A percentile compares a stretch with the other conserved stretches of the same genome.
phyloP scores from a whole-genome alignment of 768 basidiomycete genomes.

The Boletus sp. region DNA sequence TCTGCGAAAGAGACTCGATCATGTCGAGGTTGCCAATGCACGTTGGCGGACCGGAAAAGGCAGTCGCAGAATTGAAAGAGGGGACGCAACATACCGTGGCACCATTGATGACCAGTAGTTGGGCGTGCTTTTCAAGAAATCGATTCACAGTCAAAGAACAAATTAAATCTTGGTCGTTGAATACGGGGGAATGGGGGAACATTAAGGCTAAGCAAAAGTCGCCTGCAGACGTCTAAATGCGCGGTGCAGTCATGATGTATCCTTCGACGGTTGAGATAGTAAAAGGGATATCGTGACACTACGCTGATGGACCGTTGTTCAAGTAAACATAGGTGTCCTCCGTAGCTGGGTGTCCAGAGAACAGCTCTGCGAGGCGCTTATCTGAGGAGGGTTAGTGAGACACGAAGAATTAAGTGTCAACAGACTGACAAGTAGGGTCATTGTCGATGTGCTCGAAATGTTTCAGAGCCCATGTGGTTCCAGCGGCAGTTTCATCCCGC shows the following conservation, averaged over 20 bases:
- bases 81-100: constrained; percentile 7
- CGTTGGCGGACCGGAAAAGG: constrained; percentile 75
- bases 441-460: constrained; percentile 71
- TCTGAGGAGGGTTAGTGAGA: constrained; percentile 34
- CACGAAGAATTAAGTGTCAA: neutral
- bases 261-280: neutral
- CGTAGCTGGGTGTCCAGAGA: constrained; percentile 61
- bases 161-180: constrained; percentile 16
- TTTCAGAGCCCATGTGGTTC: constrained; percentile 69
- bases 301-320: constrained; percentile 45
- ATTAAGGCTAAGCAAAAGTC: constrained; percentile 18
- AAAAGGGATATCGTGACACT: constrained; percentile 10
- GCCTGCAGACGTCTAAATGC: constrained; percentile 9
- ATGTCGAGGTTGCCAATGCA: constrained; percentile 71
- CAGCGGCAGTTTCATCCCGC: constrained; percentile 75
- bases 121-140: neutral
- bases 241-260: constrained; percentile 3
- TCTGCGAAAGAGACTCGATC: constrained; percentile 63
- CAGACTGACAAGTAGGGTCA: constrained; percentile 68
- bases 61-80: constrained; percentile 41
- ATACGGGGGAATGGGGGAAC: constrained; percentile 9
- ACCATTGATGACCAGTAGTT: constrained; percentile 8
- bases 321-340: constrained; percentile 79
- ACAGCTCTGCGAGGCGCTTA: constrained; percentile 59
- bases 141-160: neutral